Evolutionary conservation across 169 alveolate genomes (phyloP).

Genomic region (Plasmodium relictum): DNA sequence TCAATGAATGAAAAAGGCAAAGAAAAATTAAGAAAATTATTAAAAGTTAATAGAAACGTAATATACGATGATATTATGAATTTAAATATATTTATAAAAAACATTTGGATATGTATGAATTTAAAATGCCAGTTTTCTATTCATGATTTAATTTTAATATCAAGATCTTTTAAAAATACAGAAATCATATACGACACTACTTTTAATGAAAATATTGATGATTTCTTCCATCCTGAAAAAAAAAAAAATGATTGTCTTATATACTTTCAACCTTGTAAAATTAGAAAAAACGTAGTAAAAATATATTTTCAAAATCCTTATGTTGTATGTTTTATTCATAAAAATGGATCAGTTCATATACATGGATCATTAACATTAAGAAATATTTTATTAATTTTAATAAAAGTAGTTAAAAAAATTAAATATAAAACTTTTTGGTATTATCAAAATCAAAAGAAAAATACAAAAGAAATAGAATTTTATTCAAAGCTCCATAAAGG

Average conservation of each 20-base stretch:
- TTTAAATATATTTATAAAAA: constrained; percentile 48
- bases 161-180: constrained; percentile 65
- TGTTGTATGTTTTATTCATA: constrained; percentile 60
- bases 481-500: no score
- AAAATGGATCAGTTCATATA: constrained; percentile 63
- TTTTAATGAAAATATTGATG: constrained; percentile 19
- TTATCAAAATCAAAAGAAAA: not conserved
- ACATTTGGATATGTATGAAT: constrained; percentile 50
- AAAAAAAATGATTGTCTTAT: constrained; percentile 4
- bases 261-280: constrained; percentile 53
- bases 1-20: constrained; percentile 31
- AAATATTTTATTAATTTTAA: constrained; percentile 23
- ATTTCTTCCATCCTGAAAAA: constrained; percentile 20
- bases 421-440: constrained; percentile 76
- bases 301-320: constrained; percentile 42
- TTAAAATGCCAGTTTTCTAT: constrained; percentile 44
- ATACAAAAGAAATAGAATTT: not conserved
- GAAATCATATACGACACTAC: constrained; percentile 46
- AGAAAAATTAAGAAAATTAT: constrained; percentile 17
- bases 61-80: constrained; percentile 30
- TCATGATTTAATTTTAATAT: constrained; percentile 40
- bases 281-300: constrained; percentile 61
- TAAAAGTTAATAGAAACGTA: constrained; percentile 24
- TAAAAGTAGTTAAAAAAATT: constrained; percentile 64
- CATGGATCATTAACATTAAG: constrained; percentile 47